Conservation (phyloP, 1,139 yeast species). For the Kodamaea suecica region DNA sequence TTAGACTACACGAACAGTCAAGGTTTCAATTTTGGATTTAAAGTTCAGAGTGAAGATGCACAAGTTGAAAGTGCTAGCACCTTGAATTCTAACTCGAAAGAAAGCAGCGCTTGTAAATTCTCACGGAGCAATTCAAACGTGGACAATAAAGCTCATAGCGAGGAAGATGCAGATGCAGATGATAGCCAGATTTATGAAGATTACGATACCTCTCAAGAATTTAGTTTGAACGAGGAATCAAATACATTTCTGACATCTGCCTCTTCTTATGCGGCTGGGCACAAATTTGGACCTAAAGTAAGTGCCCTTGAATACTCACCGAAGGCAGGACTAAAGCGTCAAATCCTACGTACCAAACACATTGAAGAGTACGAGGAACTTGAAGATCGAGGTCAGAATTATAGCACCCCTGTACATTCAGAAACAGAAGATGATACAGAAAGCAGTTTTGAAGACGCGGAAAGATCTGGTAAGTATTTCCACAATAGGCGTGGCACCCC, state of each 20-base stretch:
- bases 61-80: not conserved
- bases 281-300: slow-evolving; percentile 3
- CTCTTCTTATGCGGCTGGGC: not conserved
- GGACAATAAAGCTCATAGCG: slow-evolving; percentile 1
- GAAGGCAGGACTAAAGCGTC: slow-evolving; percentile 13
- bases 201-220: slow-evolving; percentile 11
- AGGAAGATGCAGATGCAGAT: slow-evolving; percentile 4
- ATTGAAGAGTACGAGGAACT: slow-evolving; percentile 13
- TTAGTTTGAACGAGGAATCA: slow-evolving; percentile 3
- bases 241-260: slow-evolving; percentile 2
- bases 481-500: slow-evolving; percentile 13
- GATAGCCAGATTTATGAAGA: slow-evolving; percentile 5
- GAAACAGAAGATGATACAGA: slow-evolving; percentile 6
- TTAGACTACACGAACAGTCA: slow-evolving; percentile 31
- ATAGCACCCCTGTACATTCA: slow-evolving; percentile 1
- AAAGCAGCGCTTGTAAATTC: too few relatives aligned
- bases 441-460: slow-evolving; percentile 9
- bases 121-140: slow-evolving; percentile 1
- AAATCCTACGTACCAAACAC: slow-evolving; percentile 6
- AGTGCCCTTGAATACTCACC: slow-evolving; percentile 12
- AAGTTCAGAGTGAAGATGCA: slow-evolving; percentile 12
- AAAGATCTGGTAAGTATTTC: not conserved
- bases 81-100: slow-evolving; percentile 2
- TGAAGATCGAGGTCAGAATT: slow-evolving; percentile 12
- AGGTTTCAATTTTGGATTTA: slow-evolving; percentile 35